These are phyloP conservation scores for Nematocida sp. DNA, from an alignment of 371 early-diverging fungal genomes.

Conservation along the genomic window DNA sequence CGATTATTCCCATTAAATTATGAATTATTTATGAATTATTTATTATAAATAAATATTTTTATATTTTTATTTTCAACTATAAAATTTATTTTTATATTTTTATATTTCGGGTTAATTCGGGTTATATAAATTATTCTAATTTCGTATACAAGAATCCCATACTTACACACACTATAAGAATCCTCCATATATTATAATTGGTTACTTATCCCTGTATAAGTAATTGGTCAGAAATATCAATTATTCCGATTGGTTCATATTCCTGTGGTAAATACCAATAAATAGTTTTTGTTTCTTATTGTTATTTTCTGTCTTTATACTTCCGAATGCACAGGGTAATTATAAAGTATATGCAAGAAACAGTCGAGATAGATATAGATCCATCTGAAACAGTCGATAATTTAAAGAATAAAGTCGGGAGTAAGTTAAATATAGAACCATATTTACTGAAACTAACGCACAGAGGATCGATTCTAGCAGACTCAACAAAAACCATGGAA, in stretches of 20 bases:
- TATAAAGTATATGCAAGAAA: slow-evolving; percentile 59
- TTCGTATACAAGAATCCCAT: too few species aligned
- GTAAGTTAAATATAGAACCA: slow-evolving; percentile 40
- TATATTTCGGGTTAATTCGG: too few species aligned
- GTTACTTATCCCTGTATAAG: too few species aligned
- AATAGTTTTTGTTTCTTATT: slow-evolving; percentile 50
- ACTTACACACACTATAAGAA: too few species aligned
- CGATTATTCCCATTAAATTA: too few species aligned
- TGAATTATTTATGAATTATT: too few species aligned
- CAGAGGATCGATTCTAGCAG: slow-evolving; percentile 59
- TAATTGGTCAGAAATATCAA: not conserved
- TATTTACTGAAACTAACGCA: slow-evolving; percentile 48
- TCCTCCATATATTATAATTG: too few species aligned
- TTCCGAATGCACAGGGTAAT: slow-evolving; percentile 52
- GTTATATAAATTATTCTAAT: too few species aligned
- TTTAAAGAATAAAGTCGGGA: slow-evolving; percentile 62
- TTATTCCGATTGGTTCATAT: not conserved
- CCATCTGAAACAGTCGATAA: slow-evolving; percentile 55
- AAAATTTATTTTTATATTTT: too few species aligned
- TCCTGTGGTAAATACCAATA: slow-evolving; percentile 1
- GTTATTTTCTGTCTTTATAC: slow-evolving; percentile 31
- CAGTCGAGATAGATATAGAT: slow-evolving; percentile 51
- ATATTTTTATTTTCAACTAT: too few species aligned
- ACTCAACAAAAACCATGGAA: slow-evolving; percentile 56
- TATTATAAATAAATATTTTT: too few species aligned